Conservation (phyloP, 2,329 filamentous ascomycete species). For the Bipolaris bicolor region DNA sequence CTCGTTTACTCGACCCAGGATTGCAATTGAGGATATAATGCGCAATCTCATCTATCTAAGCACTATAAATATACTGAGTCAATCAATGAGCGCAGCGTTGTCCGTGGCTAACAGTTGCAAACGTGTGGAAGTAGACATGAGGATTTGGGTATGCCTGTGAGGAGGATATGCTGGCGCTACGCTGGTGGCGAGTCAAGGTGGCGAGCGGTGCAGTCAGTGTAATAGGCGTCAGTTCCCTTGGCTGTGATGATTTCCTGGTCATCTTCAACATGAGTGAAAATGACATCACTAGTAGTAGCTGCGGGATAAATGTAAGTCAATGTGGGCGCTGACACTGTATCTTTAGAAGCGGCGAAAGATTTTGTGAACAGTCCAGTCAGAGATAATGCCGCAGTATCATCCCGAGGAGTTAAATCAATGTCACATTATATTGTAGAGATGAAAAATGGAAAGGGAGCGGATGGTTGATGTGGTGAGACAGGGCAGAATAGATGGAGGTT, state of each 20-base stretch:
- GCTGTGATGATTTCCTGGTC: slow-evolving; percentile 8
- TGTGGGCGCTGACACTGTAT: not conserved
- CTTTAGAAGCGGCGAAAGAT: not conserved
- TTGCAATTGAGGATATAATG: too few relatives aligned
- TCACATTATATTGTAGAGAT: not conserved
- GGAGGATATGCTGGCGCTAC: slow-evolving; percentile 1
- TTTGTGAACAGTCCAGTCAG: not conserved
- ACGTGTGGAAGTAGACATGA: not conserved
- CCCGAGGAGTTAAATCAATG: too few relatives aligned
- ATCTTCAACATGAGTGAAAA: not conserved
- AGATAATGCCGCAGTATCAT: not conserved
- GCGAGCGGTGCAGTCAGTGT: slow-evolving; percentile 8
- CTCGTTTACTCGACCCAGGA: too few relatives aligned
- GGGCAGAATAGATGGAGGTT: not conserved
- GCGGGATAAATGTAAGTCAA: not conserved
- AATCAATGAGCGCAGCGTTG: not conserved
- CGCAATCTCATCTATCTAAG: not conserved
- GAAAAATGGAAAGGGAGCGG: not conserved
- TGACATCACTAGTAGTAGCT: not conserved
- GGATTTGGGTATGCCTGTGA: slow-evolving; percentile 5
- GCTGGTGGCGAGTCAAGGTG: slow-evolving; percentile 1
- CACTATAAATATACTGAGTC: not conserved
- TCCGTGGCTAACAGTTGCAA: not conserved
- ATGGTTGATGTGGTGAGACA: not conserved
- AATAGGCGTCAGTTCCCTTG: not conserved